Conservation (phyloP, 345 rosid species). For the Durio zibethinus region DNA sequence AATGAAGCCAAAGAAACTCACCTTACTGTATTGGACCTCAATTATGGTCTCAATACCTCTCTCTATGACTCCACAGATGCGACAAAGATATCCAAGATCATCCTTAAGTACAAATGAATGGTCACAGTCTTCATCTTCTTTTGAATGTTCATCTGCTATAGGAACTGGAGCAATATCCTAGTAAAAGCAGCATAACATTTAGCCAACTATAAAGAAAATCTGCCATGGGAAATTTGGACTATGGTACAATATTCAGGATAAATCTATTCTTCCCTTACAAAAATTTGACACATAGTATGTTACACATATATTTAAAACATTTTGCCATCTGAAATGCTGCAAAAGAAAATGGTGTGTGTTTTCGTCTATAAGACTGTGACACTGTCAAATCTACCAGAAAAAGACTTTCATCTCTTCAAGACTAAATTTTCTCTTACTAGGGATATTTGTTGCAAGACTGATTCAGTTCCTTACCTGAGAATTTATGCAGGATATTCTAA, state of each 20-base stretch:
- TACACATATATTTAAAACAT: neutral
- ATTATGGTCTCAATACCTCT: slow-evolving; percentile 55
- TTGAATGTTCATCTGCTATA: slow-evolving; percentile 27
- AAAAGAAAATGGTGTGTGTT: neutral
- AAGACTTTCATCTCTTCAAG: neutral
- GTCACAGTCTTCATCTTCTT: slow-evolving; percentile 47
- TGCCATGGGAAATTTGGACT: neutral
- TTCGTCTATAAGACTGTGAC: neutral
- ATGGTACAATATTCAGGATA: neutral
- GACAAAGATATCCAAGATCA: slow-evolving; percentile 65
- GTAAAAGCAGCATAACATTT: slow-evolving; percentile 15
- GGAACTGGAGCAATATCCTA: slow-evolving; percentile 42
- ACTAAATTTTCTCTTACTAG: no score
- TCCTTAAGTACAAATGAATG: slow-evolving; percentile 60
- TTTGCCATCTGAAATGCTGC: neutral
- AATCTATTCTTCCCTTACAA: neutral
- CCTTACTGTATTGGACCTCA: slow-evolving; percentile 57
- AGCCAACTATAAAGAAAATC: neutral
- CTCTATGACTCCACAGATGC: slow-evolving; percentile 53
- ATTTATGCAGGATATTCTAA: neutral
- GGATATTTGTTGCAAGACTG: no score
- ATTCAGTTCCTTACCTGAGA: neutral
- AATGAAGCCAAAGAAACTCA: slow-evolving; percentile 15
- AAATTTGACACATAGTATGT: neutral
- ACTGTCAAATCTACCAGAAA: neutral